phyloP scores from a whole-genome alignment of 2,329 filamentous ascomycete genomes.

The Cordyceps fumosorosea region DNA sequence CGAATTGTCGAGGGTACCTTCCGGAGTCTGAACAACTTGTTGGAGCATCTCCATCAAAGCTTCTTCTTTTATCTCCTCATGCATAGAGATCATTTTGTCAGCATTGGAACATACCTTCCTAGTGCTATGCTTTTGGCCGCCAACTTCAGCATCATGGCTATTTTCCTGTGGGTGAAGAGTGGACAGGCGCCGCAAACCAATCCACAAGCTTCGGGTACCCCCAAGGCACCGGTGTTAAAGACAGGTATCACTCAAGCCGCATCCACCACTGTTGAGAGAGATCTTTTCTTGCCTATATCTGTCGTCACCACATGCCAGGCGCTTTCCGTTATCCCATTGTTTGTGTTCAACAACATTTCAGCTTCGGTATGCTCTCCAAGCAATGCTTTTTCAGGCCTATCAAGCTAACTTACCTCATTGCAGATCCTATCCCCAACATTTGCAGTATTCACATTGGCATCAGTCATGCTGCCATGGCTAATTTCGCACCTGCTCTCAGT shows the following conservation, averaged over 20 bases:
- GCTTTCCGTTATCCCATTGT: constrained; percentile 72
- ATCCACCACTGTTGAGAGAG: constrained; percentile 45
- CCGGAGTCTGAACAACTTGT: constrained; percentile 87
- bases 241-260: not conserved
- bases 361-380: constrained; percentile 49
- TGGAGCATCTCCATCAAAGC: constrained; percentile 95
- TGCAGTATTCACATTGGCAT: constrained; percentile 47
- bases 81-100: constrained; percentile 87
- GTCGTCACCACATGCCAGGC: constrained; percentile 69
- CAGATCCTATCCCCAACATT: constrained; percentile 58
- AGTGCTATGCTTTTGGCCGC: constrained; percentile 95
- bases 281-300: constrained; percentile 65
- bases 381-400: not conserved
- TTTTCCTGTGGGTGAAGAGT: constrained; percentile 88
- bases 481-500: constrained; percentile 50
- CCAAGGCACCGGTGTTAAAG: constrained; percentile 7
- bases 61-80: constrained; percentile 99
- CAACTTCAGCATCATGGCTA: constrained; percentile 93
- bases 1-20: constrained; percentile 85
- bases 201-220: constrained; percentile 9
- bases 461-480: constrained; percentile 48
- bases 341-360: constrained; percentile 72
- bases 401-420: not conserved
- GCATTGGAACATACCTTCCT: constrained; percentile 93
- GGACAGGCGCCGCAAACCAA: constrained; percentile 40